A percentile compares a stretch with the other conserved stretches of the same genome.
Evolutionary conservation across 352 stramenopile species (phyloP).

Genomic region (Phytophthora sp.): DNA sequence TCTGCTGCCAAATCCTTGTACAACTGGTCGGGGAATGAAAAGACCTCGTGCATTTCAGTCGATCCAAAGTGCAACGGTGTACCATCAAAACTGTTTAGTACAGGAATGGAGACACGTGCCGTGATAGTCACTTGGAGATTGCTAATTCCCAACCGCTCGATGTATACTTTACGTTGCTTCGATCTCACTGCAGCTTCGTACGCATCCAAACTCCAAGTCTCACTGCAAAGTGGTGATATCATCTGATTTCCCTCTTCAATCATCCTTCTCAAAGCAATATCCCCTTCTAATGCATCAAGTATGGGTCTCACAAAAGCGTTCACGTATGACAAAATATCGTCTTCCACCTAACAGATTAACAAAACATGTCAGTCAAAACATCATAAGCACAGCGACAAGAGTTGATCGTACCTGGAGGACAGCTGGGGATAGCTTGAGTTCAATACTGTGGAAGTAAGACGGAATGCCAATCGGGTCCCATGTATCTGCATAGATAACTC

Average conservation of each 20-base stretch:
- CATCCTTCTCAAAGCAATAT: slow-evolving; percentile 3
- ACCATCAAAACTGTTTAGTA: slow-evolving; percentile 84
- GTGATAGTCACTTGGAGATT: slow-evolving; percentile 72
- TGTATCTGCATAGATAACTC: slow-evolving; percentile 69
- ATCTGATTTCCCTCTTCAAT: background rate
- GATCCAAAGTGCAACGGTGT: slow-evolving; percentile 71
- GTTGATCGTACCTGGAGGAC: slow-evolving; percentile 64
- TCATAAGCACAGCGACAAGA: background rate
- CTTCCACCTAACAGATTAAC: slow-evolving; percentile 50
- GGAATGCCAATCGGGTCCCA: slow-evolving; percentile 47
- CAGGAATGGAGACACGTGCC: slow-evolving; percentile 73
- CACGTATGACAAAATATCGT: slow-evolving; percentile 55
- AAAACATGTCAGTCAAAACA: slow-evolving; percentile 1
- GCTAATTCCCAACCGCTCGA: slow-evolving; percentile 64
- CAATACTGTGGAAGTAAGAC: slow-evolving; percentile 75
- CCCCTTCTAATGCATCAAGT: slow-evolving; percentile 43
- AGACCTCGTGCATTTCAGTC: slow-evolving; percentile 68
- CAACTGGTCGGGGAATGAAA: slow-evolving; percentile 75
- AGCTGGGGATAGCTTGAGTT: slow-evolving; percentile 60
- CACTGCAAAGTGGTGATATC: background rate
- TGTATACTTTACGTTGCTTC: slow-evolving; percentile 65
- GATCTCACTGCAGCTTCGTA: slow-evolving; percentile 35
- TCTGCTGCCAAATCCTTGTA: slow-evolving; percentile 85
- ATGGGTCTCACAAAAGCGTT: slow-evolving; percentile 54
- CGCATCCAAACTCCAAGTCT: slow-evolving; percentile 31